Conservation (phyloP, 345 rosid species). For the Noccaea caerulescens region DNA sequence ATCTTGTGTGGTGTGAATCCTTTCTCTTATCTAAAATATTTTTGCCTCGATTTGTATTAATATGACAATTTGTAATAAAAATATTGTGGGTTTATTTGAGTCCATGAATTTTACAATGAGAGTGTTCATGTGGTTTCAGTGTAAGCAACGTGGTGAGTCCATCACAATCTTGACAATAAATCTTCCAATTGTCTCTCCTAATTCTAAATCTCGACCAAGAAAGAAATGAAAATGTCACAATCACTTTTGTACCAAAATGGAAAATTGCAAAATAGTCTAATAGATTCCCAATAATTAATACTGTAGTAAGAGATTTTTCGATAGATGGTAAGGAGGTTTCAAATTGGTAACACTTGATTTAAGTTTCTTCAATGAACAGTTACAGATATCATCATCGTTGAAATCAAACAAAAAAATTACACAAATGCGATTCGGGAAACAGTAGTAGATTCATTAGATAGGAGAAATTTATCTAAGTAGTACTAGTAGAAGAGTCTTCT, state of each 20-base stretch:
- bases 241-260: background rate
- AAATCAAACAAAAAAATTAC: background rate
- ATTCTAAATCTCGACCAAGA: conserved; percentile 16
- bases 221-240: conserved; percentile 10
- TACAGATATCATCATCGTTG: background rate
- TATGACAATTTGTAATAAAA: background rate
- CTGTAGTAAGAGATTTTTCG: too few relatives aligned
- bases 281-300: background rate
- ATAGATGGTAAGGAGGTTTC: too few relatives aligned
- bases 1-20: conserved; percentile 37
- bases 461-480: conserved; percentile 2
- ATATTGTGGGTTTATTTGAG: conserved; percentile 3
- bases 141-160: conserved; percentile 35
- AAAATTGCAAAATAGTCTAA: background rate
- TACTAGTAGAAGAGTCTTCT: conserved; percentile 5
- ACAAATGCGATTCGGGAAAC: background rate
- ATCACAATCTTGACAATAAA: conserved; percentile 26
- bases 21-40: conserved; percentile 33
- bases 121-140: conserved; percentile 27
- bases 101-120: conserved; percentile 24
- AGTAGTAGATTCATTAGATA: background rate
- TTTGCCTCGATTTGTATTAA: conserved; percentile 22
- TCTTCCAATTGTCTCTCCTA: conserved; percentile 18
- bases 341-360: background rate
- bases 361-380: background rate